phyloP scores from a whole-genome alignment of 164 flowering plant genomes.

The Chimonanthus praecox region DNA sequence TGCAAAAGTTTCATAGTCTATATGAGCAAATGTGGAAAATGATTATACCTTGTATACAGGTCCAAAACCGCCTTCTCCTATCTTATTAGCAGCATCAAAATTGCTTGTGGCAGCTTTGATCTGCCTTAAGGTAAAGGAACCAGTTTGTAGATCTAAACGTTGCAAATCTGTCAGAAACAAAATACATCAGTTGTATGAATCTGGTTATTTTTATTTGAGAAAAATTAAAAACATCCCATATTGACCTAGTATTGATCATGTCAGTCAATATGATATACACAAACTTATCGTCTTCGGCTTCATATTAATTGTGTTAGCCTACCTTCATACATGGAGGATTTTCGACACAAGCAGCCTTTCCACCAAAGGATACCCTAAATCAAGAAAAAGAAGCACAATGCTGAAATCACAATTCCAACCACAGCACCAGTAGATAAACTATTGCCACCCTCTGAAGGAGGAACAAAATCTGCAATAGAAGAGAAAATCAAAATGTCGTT shows the following conservation, averaged over 20 bases:
- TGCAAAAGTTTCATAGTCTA: background rate
- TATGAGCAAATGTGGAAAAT: too few relatives aligned
- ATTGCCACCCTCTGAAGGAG: conserved; percentile 23
- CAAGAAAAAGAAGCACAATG: conserved; percentile 11
- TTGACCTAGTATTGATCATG: too few relatives aligned
- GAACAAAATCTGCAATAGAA: conserved; percentile 15
- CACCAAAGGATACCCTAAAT: conserved; percentile 40
- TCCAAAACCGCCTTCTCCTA: conserved; percentile 21
- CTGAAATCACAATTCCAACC: conserved; percentile 31
- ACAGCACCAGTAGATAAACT: conserved; percentile 25
- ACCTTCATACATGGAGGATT: conserved; percentile 21
- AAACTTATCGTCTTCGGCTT: too few relatives aligned
- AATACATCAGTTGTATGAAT: background rate
- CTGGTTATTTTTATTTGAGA: too few relatives aligned
- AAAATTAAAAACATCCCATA: too few relatives aligned
- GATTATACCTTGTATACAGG: conserved; percentile 49
- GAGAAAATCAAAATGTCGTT: background rate
- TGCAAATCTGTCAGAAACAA: conserved; percentile 18
- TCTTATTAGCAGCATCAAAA: conserved; percentile 38
- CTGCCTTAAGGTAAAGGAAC: conserved; percentile 40
- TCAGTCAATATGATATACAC: too few relatives aligned
- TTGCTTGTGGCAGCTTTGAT: conserved; percentile 43
- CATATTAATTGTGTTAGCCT: background rate
- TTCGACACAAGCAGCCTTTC: conserved; percentile 28
- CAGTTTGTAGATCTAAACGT: conserved; percentile 33